Conservation (phyloP, 495 filamentous ascomycete genomes). For the Aspergillus conjunctus region DNA sequence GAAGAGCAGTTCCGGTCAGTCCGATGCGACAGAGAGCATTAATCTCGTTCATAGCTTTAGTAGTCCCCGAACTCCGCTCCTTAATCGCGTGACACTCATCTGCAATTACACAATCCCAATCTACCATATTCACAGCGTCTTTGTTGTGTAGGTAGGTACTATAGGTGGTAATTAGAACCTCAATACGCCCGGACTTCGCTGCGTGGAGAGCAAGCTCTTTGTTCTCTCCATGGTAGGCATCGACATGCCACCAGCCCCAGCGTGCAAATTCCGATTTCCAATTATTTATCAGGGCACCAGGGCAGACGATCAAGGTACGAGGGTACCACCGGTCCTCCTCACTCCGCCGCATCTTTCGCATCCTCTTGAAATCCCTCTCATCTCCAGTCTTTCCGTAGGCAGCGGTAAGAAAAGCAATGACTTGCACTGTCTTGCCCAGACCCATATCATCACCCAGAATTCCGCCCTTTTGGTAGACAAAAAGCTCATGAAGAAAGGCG, state of each 20-base stretch:
- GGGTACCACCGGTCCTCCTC: conserved; percentile 75
- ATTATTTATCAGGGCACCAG: conserved; percentile 83
- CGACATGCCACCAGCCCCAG: conserved; percentile 96
- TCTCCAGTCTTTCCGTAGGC: conserved; percentile 96
- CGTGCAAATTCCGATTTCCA: conserved; percentile 83
- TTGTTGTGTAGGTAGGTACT: conserved; percentile 78
- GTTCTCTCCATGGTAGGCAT: conserved; percentile 75
- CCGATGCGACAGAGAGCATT: conserved; percentile 94
- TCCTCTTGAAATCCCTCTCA: conserved; percentile 81
- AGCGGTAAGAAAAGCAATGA: conserved; percentile 89
- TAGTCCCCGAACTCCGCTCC: conserved; percentile 72
- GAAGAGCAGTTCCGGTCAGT: conserved; percentile 93
- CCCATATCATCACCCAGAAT: conserved; percentile 98
- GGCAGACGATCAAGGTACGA: conserved; percentile 81
- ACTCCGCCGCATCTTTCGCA: conserved; percentile 80
- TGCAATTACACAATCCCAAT: conserved; percentile 96
- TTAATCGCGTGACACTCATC: conserved; percentile 97
- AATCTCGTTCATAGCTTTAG: conserved; percentile 84
- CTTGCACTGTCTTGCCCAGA: conserved; percentile 94
- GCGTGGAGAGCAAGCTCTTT: conserved; percentile 74
- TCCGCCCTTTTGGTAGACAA: conserved; percentile 90
- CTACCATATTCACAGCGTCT: conserved; percentile 75
- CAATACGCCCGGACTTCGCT: conserved; percentile 72
- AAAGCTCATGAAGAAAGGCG: conserved; percentile 82
- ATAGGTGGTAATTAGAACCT: conserved; percentile 95